Conservation (phyloP, 169 alveolate species). For the Plasmodium inui region DNA sequence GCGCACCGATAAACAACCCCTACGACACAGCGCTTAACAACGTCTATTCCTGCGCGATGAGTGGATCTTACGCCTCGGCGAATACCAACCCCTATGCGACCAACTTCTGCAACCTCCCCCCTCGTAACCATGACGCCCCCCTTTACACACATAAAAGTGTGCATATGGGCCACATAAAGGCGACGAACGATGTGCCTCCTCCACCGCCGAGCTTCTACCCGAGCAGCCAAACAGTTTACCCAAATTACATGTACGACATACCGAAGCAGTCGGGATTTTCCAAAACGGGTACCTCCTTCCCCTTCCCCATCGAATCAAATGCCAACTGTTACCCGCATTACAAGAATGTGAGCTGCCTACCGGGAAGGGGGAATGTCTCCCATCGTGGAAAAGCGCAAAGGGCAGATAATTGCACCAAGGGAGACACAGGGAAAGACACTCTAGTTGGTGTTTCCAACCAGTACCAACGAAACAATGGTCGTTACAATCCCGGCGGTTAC, state of each 20-base stretch:
- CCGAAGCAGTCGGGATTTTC: background rate
- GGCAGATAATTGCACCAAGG: background rate
- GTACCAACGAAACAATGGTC: background rate
- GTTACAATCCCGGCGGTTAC: background rate
- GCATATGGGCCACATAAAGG: background rate
- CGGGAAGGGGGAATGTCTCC: background rate
- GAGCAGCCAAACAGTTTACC: background rate
- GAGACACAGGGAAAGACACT: background rate
- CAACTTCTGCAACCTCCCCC: slow-evolving; percentile 2
- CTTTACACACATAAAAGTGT: background rate
- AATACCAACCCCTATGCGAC: background rate
- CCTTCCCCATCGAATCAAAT: background rate
- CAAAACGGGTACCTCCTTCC: background rate
- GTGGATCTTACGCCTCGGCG: background rate
- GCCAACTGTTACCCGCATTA: background rate
- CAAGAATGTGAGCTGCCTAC: background rate
- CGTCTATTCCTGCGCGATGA: background rate
- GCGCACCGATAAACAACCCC: background rate
- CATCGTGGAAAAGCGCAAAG: background rate
- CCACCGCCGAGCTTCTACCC: background rate
- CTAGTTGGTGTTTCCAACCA: background rate
- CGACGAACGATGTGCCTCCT: background rate
- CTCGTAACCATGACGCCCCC: background rate
- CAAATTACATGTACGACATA: slow-evolving; percentile 1
- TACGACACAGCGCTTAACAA: background rate